Conservation (phyloP, 164 flowering plant genomes). For the Sedum album region DNA sequence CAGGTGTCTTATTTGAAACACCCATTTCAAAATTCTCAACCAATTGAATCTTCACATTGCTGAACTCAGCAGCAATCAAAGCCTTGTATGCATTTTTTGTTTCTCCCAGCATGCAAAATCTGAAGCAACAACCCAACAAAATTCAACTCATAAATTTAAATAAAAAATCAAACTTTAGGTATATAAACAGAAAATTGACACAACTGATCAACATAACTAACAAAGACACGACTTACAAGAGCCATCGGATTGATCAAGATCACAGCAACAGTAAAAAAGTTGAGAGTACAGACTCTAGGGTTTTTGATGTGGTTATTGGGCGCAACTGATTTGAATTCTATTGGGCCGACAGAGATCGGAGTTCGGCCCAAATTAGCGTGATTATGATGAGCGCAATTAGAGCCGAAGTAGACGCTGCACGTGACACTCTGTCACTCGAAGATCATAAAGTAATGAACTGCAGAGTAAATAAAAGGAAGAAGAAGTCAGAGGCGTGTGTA, state of each 20-base stretch:
- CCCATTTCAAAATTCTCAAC: slow-evolving; percentile 62
- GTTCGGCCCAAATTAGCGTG: no score
- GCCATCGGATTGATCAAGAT: background rate
- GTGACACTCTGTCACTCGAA: background rate
- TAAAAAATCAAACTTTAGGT: background rate
- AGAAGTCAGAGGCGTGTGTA: background rate
- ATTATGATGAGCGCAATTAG: background rate
- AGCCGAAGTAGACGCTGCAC: background rate
- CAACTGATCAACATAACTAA: background rate
- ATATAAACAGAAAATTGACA: no score
- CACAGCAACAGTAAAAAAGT: no score
- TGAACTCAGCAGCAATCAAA: slow-evolving; percentile 62
- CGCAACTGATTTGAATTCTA: no score
- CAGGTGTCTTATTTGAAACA: slow-evolving; percentile 56
- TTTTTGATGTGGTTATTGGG: no score
- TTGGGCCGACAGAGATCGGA: no score
- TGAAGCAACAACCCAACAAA: background rate
- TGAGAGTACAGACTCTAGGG: no score
- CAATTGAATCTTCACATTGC: slow-evolving; percentile 42
- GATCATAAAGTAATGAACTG: background rate
- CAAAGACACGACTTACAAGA: background rate
- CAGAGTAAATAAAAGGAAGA: background rate
- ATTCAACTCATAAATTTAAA: background rate
- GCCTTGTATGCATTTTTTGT: slow-evolving; percentile 60
- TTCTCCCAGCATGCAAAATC: slow-evolving; percentile 47